These are phyloP conservation scores for Zygosaccharomyces bisporus DNA, from an alignment of 805 yeast genomes.

Conservation along the genomic window DNA sequence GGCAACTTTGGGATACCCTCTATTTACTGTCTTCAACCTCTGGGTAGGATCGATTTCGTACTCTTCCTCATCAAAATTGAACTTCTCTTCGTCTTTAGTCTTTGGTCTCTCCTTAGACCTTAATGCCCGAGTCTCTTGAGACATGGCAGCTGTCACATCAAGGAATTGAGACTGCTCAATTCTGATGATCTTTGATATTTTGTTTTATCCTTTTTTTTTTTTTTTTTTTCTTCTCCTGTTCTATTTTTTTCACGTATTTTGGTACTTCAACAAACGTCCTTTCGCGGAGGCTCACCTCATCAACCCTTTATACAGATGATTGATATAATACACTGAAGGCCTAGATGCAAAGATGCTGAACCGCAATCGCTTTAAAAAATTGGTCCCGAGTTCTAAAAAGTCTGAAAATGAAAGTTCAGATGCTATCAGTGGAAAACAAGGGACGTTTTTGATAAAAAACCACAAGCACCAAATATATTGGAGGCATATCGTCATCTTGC, in stretches of 20 bases:
- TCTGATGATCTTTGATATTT: not conserved
- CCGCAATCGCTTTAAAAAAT: slow-evolving; percentile 14
- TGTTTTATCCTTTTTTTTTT: not conserved
- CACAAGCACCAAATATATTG: slow-evolving; percentile 19
- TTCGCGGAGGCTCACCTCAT: not conserved
- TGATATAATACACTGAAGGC: not conserved
- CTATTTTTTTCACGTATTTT: not conserved
- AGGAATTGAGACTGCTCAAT: not conserved
- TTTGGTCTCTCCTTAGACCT: slow-evolving; percentile 17
- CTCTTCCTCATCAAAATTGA: slow-evolving; percentile 37
- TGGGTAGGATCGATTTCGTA: slow-evolving; percentile 22
- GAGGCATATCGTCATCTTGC: slow-evolving; percentile 26
- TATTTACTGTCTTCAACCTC: slow-evolving; percentile 15
- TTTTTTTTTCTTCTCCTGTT: not conserved
- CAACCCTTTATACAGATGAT: not conserved
- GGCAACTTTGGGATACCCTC: slow-evolving; percentile 8
- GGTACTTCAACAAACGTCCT: no score
- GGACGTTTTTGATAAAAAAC: not conserved
- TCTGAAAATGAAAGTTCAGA: slow-evolving; percentile 8
- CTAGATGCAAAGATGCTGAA: slow-evolving; percentile 8
- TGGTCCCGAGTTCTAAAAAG: slow-evolving; percentile 6
- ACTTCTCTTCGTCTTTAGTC: slow-evolving; percentile 25
- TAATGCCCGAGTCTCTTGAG: slow-evolving; percentile 14
- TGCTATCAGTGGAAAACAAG: not conserved
- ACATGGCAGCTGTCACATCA: slow-evolving; percentile 9